Conservation (phyloP, 257 asterid genomes). For the Pogostemon cablin region DNA sequence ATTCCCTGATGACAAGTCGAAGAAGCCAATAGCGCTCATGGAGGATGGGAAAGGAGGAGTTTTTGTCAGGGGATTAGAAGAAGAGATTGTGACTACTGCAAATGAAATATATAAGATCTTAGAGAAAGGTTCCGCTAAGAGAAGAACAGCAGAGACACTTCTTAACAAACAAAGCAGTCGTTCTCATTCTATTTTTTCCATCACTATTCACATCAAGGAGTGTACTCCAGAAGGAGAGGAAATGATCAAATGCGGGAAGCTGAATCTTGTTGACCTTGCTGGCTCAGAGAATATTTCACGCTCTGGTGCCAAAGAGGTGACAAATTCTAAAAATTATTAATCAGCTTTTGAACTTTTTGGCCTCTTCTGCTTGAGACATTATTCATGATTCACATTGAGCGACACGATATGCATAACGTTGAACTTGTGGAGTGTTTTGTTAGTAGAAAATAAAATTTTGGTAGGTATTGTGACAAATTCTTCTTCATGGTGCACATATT, state of each 20-base stretch:
- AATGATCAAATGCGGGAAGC: slow-evolving; percentile 95
- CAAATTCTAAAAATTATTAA: slow-evolving; percentile 27
- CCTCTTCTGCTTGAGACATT: not conserved
- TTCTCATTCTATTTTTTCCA: slow-evolving; percentile 93
- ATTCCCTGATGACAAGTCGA: slow-evolving; percentile 80
- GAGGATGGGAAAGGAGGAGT: slow-evolving; percentile 99
- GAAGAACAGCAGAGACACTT: slow-evolving; percentile 98
- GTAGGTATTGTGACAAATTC: not conserved
- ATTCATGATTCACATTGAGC: not conserved
- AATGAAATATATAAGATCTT: slow-evolving; percentile 87
- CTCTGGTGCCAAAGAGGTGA: slow-evolving; percentile 98
- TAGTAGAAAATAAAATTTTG: slow-evolving; percentile 14
- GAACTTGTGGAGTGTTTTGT: slow-evolving; percentile 27
- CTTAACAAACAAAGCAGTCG: slow-evolving; percentile 99
- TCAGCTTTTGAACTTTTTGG: slow-evolving; percentile 7
- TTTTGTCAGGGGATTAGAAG: slow-evolving; percentile 93
- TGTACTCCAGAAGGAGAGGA: slow-evolving; percentile 98
- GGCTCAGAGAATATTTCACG: slow-evolving; percentile 99
- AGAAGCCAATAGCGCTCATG: slow-evolving; percentile 97
- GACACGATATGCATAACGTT: not conserved
- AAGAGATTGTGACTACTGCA: slow-evolving; percentile 92
- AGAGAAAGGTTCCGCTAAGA: slow-evolving; percentile 97
- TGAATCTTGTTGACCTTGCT: slow-evolving; percentile 97
- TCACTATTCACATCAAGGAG: slow-evolving; percentile 96
- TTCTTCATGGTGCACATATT: no score